Evolutionary conservation across 2,329 filamentous ascomycete genomes (phyloP), one percentile per base, ranked within the genome.

Genomic region (Diaporthe sp.): DNA sequence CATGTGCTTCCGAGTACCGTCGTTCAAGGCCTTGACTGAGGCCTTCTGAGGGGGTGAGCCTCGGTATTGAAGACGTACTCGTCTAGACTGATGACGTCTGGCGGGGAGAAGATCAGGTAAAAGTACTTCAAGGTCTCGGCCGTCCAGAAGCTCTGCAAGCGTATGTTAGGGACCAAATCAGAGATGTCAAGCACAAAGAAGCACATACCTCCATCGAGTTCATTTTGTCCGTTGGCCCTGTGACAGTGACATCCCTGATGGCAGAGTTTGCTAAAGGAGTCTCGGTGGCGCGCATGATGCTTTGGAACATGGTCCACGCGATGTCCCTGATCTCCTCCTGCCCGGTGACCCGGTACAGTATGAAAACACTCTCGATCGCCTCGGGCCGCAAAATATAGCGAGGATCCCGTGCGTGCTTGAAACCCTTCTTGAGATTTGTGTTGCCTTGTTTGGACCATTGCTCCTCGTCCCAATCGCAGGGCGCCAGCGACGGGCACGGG

Each of bases 291-390:
- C 90, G 88, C 79, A 93, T 84, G 79, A 95, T 95, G 0, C 89
- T 87, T 79, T 93, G 88, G 82, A 95, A 95, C 88, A 95, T 95
- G 78, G 93, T 88, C 94, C 94, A 95, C 22, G 94, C 94, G 91
- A 92, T 94, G 76, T 94, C 88, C 12, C 93, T 87, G 81, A 95
- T 95, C 65, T 89, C 90, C 17, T 89, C 88, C 78, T 95, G 92
- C 7, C 92, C 92, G 0, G 94, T 95, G 80, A 95, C 93, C 68
- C 94, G 90, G 89, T 93, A 95, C 91, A 95, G 93, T 82, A 95
- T 93, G 81, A 95, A 93, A 67, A 95, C 85, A 61, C 89, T 93
- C 82, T 95, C 93, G 39, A 95, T 89, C 0, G 94, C 94, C 83
- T 95, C 94, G 0, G 94, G 94, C 28, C 94, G 88, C 81, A 95